These are phyloP conservation scores for Orbilia brochopaga DNA, from an alignment of 2,329 filamentous ascomycete genomes.

Conservation along the genomic window DNA sequence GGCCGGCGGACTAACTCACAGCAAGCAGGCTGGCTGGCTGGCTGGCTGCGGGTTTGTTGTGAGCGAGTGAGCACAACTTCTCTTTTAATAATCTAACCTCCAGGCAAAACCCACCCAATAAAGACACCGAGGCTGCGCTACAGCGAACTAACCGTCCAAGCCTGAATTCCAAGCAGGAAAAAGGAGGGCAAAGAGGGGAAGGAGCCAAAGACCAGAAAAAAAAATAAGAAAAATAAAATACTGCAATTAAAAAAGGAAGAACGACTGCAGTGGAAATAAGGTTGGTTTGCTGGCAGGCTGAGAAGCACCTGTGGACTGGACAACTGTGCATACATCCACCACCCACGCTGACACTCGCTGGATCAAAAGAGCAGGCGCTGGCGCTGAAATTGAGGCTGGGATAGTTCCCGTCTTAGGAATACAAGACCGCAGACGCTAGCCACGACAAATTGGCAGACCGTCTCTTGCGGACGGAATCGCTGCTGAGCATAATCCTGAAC, in stretches of 20 bases:
- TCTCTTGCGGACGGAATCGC: constrained; percentile 3
- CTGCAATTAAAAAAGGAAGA: constrained; percentile 1
- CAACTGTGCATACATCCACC: neutral
- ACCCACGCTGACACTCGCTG: neutral
- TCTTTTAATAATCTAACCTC: neutral
- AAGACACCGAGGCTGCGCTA: neutral
- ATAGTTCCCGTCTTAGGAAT: constrained; percentile 25
- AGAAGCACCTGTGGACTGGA: neutral
- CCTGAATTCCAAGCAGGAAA: neutral
- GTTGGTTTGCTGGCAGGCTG: constrained; percentile 7
- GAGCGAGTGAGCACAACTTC: neutral
- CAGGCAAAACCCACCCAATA: neutral
- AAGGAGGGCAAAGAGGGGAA: constrained; percentile 4
- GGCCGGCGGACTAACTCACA: neutral
- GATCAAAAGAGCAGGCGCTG: constrained; percentile 16
- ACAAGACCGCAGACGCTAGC: constrained; percentile 1
- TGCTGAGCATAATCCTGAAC: neutral
- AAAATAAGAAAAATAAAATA: neutral
- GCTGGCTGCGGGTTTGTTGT: neutral
- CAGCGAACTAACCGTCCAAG: neutral
- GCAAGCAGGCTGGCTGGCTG: neutral
- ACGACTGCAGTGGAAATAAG: constrained; percentile 10
- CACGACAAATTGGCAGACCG: neutral
- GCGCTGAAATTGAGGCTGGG: constrained; percentile 34
- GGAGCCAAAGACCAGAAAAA: neutral